These are phyloP conservation scores for Seiridium cupressi DNA, from an alignment of 2,329 filamentous ascomycete species.

Conservation along the genomic window DNA sequence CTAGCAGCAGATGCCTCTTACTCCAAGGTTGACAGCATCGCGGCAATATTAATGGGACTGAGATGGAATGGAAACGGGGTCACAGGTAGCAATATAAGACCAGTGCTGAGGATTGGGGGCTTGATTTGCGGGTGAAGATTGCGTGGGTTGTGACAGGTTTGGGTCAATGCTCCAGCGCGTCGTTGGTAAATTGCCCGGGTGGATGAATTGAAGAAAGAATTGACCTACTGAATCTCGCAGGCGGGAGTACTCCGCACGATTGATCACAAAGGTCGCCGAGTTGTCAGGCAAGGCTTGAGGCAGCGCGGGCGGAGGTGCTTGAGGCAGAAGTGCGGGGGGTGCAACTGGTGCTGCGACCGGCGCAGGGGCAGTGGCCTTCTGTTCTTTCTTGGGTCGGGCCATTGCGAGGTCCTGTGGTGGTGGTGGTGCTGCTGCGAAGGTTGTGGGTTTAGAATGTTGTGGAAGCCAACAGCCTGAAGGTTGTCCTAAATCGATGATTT, in stretches of 20 bases:
- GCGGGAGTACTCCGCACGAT: conserved; percentile 71
- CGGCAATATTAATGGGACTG: too few species aligned
- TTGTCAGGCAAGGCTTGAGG: conserved; percentile 20
- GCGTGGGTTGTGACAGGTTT: background rate
- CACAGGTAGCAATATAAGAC: too few species aligned
- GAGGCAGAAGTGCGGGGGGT: conserved; percentile 9
- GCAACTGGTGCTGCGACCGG: conserved; percentile 31
- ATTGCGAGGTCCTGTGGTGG: conserved; percentile 23
- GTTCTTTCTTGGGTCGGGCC: conserved; percentile 38
- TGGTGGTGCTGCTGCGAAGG: background rate
- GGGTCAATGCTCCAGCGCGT: background rate
- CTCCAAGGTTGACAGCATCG: too few species aligned
- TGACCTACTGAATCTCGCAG: conserved; percentile 79
- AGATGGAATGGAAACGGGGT: too few species aligned
- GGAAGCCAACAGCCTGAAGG: background rate
- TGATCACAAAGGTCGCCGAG: conserved; percentile 27
- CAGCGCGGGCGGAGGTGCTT: conserved; percentile 10
- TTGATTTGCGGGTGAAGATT: too few species aligned
- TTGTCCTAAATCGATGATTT: background rate
- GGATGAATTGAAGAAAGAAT: background rate
- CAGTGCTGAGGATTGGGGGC: too few species aligned
- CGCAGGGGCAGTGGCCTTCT: conserved; percentile 34
- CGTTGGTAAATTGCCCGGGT: background rate
- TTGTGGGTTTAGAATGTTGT: background rate
- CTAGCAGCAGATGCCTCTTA: too few species aligned